Conservation (phyloP, 2,329 filamentous ascomycete species). For the Stemphylium vesicarium region DNA sequence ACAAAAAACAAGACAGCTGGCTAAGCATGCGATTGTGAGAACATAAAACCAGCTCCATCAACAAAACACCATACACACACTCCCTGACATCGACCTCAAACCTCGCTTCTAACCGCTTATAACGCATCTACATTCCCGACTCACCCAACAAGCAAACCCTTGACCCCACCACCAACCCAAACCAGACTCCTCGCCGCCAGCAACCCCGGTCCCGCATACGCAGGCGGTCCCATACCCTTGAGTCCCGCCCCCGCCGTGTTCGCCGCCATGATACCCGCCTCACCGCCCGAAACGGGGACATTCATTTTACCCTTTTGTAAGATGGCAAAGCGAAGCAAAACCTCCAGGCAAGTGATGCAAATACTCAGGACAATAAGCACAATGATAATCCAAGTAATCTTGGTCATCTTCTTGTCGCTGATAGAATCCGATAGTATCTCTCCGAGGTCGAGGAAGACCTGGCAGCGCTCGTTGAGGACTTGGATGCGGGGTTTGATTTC, state of each 20-base stretch:
- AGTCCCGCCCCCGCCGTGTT: constrained; percentile 6
- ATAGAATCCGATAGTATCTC: constrained; percentile 94
- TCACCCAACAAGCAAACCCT: constrained; percentile 18
- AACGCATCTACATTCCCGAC: neutral
- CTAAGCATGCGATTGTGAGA: no score
- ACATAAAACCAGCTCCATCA: no score
- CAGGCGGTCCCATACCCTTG: constrained; percentile 16
- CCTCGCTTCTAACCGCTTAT: neutral
- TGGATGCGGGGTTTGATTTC: constrained; percentile 96
- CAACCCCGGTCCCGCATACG: constrained; percentile 37
- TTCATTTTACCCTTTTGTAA: constrained; percentile 35
- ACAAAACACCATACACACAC: neutral
- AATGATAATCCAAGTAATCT: constrained; percentile 98
- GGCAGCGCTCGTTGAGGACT: constrained; percentile 94
- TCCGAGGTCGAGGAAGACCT: constrained; percentile 93
- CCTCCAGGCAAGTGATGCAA: constrained; percentile 87
- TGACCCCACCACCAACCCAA: constrained; percentile 31
- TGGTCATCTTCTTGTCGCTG: constrained; percentile 92
- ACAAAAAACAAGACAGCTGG: no score
- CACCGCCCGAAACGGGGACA: constrained; percentile 6
- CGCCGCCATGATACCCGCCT: neutral
- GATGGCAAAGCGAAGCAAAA: constrained; percentile 75
- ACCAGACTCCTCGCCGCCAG: constrained; percentile 33
- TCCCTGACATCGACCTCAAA: neutral
- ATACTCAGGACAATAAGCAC: constrained; percentile 91